phyloP scores from a whole-genome alignment of 768 basidiomycete species.

The Fomitopsis pulvina region DNA sequence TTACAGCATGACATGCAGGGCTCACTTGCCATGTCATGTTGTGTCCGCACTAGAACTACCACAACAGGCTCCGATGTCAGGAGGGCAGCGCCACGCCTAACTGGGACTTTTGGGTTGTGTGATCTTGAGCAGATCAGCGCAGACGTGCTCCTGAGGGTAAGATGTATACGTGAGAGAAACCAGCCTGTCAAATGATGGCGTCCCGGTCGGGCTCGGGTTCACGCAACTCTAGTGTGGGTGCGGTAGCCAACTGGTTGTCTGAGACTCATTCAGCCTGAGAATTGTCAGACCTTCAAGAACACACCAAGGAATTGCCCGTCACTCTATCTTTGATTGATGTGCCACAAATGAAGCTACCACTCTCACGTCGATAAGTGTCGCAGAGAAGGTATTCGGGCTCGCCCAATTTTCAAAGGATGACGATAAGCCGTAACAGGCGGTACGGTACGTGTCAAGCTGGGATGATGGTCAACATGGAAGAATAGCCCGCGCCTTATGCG shows the following conservation, averaged over 20 bases:
- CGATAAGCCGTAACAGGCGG: too few relatives aligned
- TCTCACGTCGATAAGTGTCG: not conserved
- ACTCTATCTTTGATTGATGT: not conserved
- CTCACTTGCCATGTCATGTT: too few relatives aligned
- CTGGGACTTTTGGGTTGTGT: not conserved
- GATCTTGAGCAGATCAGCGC: not conserved
- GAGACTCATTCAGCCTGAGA: not conserved
- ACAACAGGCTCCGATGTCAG: not conserved
- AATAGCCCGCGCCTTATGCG: too few relatives aligned
- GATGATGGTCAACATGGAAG: too few relatives aligned
- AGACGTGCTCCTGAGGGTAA: too few relatives aligned
- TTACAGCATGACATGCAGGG: too few relatives aligned
- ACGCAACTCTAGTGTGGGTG: not conserved
- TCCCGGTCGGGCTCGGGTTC: too few relatives aligned
- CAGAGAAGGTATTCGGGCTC: not conserved
- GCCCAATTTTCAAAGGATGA: too few relatives aligned
- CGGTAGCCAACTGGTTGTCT: not conserved
- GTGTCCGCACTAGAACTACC: too few relatives aligned
- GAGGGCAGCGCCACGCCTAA: not conserved
- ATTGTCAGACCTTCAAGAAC: too few relatives aligned
- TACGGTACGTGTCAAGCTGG: too few relatives aligned
- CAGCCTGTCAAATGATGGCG: too few relatives aligned
- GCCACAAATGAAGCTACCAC: not conserved
- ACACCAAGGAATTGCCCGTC: not conserved
- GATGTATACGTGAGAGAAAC: not conserved